Conservation (phyloP, 495 filamentous ascomycete genomes). For the Articulospora tetracladia region DNA sequence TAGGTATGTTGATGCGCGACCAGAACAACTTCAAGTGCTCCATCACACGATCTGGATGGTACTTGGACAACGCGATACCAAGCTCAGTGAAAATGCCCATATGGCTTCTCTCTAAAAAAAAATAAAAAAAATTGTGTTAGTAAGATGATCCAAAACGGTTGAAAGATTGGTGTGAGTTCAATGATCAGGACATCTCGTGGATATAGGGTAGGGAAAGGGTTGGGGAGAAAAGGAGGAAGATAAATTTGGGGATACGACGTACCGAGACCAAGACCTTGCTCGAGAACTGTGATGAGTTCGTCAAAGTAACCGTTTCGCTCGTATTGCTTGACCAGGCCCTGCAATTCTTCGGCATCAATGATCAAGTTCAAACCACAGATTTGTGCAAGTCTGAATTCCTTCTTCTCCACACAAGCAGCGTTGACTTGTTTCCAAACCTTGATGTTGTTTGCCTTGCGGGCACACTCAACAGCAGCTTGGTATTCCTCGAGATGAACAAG, state of each 20-base stretch:
- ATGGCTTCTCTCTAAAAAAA: slow-evolving; percentile 31
- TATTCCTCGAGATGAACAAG: slow-evolving; percentile 95
- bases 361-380: slow-evolving; percentile 99
- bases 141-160: neutral
- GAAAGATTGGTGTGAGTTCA: neutral
- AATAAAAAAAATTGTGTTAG: slow-evolving; percentile 5
- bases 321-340: slow-evolving; percentile 92
- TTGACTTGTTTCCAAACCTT: slow-evolving; percentile 99
- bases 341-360: slow-evolving; percentile 94
- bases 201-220: neutral
- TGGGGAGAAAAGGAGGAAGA: slow-evolving; percentile 8
- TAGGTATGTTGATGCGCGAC: slow-evolving; percentile 97
- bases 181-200: neutral
- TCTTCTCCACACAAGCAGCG: slow-evolving; percentile 94
- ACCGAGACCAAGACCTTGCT: slow-evolving; percentile 84
- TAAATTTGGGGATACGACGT: slow-evolving; percentile 46
- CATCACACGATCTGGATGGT: slow-evolving; percentile 95
- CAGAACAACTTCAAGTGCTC: slow-evolving; percentile 99
- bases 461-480: slow-evolving; percentile 96
- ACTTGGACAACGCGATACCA: slow-evolving; percentile 92
- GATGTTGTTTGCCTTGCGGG: slow-evolving; percentile 98
- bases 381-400: slow-evolving; percentile 98
- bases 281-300: slow-evolving; percentile 89
- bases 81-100: slow-evolving; percentile 96
- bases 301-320: slow-evolving; percentile 98